Evolutionary conservation across 768 basidiomycete genomes (phyloP), one percentile per base, ranked within the genome.

Genomic region (Auricularia heimuer): DNA sequence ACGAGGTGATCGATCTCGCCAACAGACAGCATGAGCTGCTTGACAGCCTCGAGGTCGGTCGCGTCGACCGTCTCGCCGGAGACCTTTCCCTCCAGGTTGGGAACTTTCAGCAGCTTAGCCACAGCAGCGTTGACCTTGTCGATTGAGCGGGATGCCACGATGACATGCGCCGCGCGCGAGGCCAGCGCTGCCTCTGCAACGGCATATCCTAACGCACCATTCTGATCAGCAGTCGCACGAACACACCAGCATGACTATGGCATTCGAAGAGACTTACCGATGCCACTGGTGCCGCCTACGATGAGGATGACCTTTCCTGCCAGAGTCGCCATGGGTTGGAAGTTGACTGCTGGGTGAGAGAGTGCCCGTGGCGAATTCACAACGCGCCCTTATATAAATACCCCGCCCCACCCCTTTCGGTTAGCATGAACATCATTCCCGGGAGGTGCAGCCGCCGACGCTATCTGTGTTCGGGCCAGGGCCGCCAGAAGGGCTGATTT

Each of bases 1-100:
- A 68, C 64, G 21, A 68, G 35, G 63, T 67, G 68, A 39, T 68
- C 67, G 35, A 67, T 62, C 51, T 68, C 58, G 14, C 66, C 67
- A 12, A 68, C 51, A 3, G 34, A 16, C 24, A 47, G 64, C 39
- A 68, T 37, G 51, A 67, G 58, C 45, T 24, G 54, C 47, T 63
- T 8, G 6, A 67, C 21, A 0, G 18, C 44, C 14, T 7, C 34
- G 10, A 12, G 12, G 62, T 42, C 35, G 29, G 44, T 44, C 12
- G 42, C 65, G 64, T 67, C 62, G 18, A 66, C 45, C 3, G 37
- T 56, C 24, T 63, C 39, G 33, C 65, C 67, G 4, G 62, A 44
- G 8, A 67, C 44, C n/a, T 35, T 63, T 36, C 65, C 67, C 4
- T 35, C 37, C 6, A 65, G 34, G 29, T 29, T 29, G 29, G 29